phyloP scores from a whole-genome alignment of 208 protist genomes.

The Kentomonas sorsogonicus region DNA sequence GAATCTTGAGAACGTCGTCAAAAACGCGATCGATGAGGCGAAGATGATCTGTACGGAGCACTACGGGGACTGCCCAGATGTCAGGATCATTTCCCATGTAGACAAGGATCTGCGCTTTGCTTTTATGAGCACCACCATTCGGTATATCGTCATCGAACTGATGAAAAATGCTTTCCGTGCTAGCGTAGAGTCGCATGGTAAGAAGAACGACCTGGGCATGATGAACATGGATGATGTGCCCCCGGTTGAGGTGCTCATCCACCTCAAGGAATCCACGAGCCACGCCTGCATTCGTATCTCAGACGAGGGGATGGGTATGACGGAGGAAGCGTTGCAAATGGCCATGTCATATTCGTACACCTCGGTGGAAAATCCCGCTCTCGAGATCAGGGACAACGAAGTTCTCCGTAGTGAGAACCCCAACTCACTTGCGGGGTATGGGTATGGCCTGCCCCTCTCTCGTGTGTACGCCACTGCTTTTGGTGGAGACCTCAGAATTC shows the following conservation, averaged over 20 bases:
- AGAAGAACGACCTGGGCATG: slow-evolving; percentile 54
- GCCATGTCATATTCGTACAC: slow-evolving; percentile 93
- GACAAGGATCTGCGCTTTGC: slow-evolving; percentile 68
- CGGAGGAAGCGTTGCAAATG: slow-evolving; percentile 58
- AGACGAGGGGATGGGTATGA: slow-evolving; percentile 85
- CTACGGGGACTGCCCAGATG: slow-evolving; percentile 88
- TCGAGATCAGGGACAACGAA: slow-evolving; percentile 24
- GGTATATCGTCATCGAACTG: slow-evolving; percentile 93
- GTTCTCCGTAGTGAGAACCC: slow-evolving; percentile 9
- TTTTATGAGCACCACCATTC: slow-evolving; percentile 92
- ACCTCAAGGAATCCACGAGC: slow-evolving; percentile 48
- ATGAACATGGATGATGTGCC: slow-evolving; percentile 79
- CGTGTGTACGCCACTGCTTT: slow-evolving; percentile 91
- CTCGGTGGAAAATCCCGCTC: slow-evolving; percentile 64
- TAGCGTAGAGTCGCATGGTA: slow-evolving; percentile 82
- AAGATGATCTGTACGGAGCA: slow-evolving; percentile 84
- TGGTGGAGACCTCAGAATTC: slow-evolving; percentile 90
- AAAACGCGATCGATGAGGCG: slow-evolving; percentile 80
- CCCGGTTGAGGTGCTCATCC: slow-evolving; percentile 69
- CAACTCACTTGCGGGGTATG: slow-evolving; percentile 89
- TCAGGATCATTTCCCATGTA: slow-evolving; percentile 72
- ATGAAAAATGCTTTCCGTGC: slow-evolving; percentile 94
- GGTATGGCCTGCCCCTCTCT: slow-evolving; percentile 92
- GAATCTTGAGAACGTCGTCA: slow-evolving; percentile 79
- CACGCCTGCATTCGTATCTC: slow-evolving; percentile 85